Evolutionary conservation across 805 yeast species (phyloP), one percentile per base, ranked within the genome.

Genomic region (Yamadazyma olivae): DNA sequence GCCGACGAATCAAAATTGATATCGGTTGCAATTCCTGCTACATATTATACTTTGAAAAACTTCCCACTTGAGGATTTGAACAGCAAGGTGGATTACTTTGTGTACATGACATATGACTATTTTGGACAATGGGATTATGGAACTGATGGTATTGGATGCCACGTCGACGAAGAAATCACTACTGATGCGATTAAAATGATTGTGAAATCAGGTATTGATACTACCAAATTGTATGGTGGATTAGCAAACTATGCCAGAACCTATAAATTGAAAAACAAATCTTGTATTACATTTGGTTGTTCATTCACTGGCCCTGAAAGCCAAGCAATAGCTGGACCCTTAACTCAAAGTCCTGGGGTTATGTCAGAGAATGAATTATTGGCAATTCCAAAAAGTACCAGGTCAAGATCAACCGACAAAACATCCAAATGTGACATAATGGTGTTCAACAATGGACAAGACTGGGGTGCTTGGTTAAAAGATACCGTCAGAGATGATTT

Each of bases 231-330:
- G 5, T 33, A 38, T 30, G 54, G 51, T 5, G 55, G 55, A 8
- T 32, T 50, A 13, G 55, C 54, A 12, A 50, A 44, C 32, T 50
- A 50, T 35, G 55, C 48, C 2, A 42, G 49, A 36, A 27, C 49
- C 9, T 50, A 21, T 25, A 39, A 45, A 32, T 25, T 35, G 7
- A 14, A 9, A 6, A 17, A 15, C 23, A 29, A 20, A 13, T 13
- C 13, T 4, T 50, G 54, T 45, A 33, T 33, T 15, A 14, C 35
- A 6, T 31, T 17, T 14, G 48, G 46, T 2, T 48, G 53, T 39
- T 24, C 30, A 8, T 41, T 38, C 27, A 40, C 43, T 2, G 52
- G 52, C 2, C 38, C 43, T 3, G 18, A 29, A 17, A 31, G 39
- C 20, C 49, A 48, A 9, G 42, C 43, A n/a, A 23, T 9, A 2